Conservation (phyloP, 2,329 filamentous ascomycete genomes). For the Clarireedia hainanense region DNA sequence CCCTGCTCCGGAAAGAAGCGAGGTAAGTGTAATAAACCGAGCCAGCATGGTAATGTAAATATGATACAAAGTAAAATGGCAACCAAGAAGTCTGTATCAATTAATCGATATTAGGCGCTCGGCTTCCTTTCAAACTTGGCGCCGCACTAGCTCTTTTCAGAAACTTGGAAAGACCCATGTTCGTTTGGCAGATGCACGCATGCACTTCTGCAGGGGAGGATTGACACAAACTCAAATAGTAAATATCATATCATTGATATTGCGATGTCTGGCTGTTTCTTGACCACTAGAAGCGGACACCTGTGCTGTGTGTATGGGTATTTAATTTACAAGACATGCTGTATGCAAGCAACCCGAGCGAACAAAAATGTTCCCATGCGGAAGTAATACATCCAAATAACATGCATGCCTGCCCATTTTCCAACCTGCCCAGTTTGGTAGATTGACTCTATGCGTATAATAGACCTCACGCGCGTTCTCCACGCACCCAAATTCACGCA, state of each 20-base stretch:
- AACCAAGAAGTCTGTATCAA: too few relatives aligned
- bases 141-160: too few relatives aligned
- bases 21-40: not conserved
- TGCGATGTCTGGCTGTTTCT: not conserved
- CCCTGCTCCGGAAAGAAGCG: not conserved
- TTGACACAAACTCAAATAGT: not conserved
- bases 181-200: not conserved
- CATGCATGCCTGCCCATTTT: conserved; percentile 3
- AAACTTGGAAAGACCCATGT: not conserved
- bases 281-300: not conserved
- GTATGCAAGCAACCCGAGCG: not conserved
- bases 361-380: not conserved
- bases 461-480: not conserved
- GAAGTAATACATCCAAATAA: not conserved
- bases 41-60: not conserved
- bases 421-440: conserved; percentile 1
- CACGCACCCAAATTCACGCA: not conserved
- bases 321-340: not conserved
- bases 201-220: not conserved
- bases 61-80: not conserved
- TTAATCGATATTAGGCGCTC: too few relatives aligned
- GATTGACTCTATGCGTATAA: not conserved
- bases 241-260: not conserved
- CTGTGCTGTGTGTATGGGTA: not conserved
- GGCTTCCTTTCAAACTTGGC: too few relatives aligned